Evolutionary conservation across 202 grass and related monocot species (phyloP).

Genomic region (Alloteropsis angusta): DNA sequence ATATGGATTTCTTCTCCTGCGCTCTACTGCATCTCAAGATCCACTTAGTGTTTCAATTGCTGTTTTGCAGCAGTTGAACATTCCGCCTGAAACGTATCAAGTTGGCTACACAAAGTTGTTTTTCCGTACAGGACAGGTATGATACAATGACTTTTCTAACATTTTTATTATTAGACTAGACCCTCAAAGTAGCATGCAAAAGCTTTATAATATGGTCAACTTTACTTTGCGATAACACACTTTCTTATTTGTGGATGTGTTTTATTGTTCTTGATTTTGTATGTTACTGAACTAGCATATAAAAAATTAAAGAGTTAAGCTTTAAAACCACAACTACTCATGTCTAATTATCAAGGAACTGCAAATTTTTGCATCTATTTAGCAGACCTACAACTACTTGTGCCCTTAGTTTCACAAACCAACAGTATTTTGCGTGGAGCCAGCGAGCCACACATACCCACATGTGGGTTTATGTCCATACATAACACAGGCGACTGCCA

Average conservation of each 20-base stretch:
- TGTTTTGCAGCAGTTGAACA: constrained; percentile 79
- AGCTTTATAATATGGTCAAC: background rate
- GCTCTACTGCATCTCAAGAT: constrained; percentile 39
- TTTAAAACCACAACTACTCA: background rate
- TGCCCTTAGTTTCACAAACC: background rate
- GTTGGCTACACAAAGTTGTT: constrained; percentile 98
- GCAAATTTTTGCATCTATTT: background rate
- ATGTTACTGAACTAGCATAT: constrained; percentile 38
- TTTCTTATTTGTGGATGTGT: constrained; percentile 1
- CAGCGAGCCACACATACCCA: background rate
- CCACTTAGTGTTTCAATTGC: constrained; percentile 80
- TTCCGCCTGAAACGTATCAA: constrained; percentile 89
- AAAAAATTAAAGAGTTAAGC: background rate
- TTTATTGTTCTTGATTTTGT: constrained; percentile 33
- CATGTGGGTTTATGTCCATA: background rate
- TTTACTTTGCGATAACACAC: background rate
- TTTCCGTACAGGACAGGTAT: constrained; percentile 86
- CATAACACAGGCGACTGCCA: background rate
- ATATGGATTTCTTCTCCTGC: constrained; percentile 68
- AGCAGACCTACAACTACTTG: background rate
- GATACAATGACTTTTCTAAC: constrained; percentile 25
- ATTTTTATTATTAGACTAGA: constrained; percentile 2
- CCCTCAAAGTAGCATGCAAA: background rate
- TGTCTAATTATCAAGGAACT: background rate
- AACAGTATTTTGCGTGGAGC: background rate